Percentiles rank a stretch among this genome's conserved stretches.
Conservation (phyloP, 257 asterid genomes). For the Eustoma russellianum region DNA sequence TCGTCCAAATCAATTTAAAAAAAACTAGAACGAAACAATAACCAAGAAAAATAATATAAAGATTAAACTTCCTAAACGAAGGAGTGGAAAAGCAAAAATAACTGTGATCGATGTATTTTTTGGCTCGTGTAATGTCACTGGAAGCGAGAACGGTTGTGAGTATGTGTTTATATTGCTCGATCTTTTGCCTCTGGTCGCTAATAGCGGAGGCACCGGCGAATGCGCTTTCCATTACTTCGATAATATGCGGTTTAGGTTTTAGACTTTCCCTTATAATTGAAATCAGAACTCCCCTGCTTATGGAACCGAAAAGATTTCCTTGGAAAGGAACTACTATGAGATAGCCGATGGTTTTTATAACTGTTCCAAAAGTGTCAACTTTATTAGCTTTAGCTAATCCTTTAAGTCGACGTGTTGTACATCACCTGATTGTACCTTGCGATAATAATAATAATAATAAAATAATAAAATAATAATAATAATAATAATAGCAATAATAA, state of each 20-base stretch:
- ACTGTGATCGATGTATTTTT: conserved; percentile 85
- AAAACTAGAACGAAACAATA: conserved; percentile 1
- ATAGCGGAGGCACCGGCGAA: conserved; percentile 89
- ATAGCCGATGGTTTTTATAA: too few relatives aligned
- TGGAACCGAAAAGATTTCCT: too few relatives aligned
- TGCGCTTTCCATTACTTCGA: conserved; percentile 56
- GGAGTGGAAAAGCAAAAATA: conserved; percentile 2
- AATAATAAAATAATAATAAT: too few relatives aligned
- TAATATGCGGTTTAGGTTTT: conserved; percentile 10
- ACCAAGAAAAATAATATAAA: background rate
- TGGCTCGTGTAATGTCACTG: conserved; percentile 59
- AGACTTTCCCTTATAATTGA: background rate
- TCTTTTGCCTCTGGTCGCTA: conserved; percentile 88
- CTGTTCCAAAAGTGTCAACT: too few relatives aligned
- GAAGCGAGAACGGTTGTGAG: conserved; percentile 78
- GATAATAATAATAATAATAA: too few relatives aligned
- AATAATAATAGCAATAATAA: too few relatives aligned
- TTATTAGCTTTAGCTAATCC: too few relatives aligned
- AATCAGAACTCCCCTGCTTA: background rate
- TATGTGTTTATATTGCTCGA: conserved; percentile 87
- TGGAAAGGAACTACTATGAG: too few relatives aligned
- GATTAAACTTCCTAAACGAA: background rate
- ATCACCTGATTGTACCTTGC: too few relatives aligned
- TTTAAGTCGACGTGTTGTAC: too few relatives aligned
- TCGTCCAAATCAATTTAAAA: background rate